These are phyloP conservation scores for Candida schatavii DNA, from an alignment of 805 yeast species.

Conservation along the genomic window DNA sequence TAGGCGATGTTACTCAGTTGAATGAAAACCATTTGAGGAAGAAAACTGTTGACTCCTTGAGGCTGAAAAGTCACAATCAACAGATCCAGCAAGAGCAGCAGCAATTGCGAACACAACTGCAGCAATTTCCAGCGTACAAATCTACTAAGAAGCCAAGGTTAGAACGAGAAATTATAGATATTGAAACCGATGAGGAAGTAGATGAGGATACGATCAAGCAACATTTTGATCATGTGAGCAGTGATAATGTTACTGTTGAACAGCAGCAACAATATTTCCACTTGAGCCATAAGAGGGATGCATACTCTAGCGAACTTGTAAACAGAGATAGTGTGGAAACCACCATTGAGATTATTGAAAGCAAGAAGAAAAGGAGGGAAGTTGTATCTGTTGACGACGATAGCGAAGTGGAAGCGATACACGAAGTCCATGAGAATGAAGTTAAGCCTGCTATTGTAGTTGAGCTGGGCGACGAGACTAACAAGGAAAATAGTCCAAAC, in stretches of 20 bases:
- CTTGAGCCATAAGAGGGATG: not conserved
- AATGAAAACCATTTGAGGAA: conserved; percentile 15
- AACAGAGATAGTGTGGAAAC: conserved; percentile 2
- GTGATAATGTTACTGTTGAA: conserved; percentile 1
- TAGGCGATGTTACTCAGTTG: conserved; percentile 27
- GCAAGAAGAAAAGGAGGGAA: conserved; percentile 2
- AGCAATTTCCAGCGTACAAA: conserved; percentile 17
- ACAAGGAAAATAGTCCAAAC: not conserved
- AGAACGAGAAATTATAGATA: conserved; percentile 13
- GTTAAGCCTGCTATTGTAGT: not conserved
- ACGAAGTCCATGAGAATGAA: no score
- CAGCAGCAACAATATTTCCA: not conserved
- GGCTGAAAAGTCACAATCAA: no score
- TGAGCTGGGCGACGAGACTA: not conserved
- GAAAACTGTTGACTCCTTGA: not conserved
- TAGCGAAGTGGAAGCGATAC: not conserved
- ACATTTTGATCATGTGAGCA: conserved; percentile 4
- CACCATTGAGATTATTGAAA: not conserved
- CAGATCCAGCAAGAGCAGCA: not conserved
- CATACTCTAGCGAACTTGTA: not conserved
- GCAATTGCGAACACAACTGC: not conserved
- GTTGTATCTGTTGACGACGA: not conserved
- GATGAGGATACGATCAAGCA: conserved; percentile 10
- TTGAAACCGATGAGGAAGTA: conserved; percentile 14
- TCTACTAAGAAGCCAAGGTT: conserved; percentile 21